A percentile compares a stretch with the other conserved stretches of the same genome.
phyloP scores from a whole-genome alignment of 129 eudicot genomes.

The Escallonia rubra region DNA sequence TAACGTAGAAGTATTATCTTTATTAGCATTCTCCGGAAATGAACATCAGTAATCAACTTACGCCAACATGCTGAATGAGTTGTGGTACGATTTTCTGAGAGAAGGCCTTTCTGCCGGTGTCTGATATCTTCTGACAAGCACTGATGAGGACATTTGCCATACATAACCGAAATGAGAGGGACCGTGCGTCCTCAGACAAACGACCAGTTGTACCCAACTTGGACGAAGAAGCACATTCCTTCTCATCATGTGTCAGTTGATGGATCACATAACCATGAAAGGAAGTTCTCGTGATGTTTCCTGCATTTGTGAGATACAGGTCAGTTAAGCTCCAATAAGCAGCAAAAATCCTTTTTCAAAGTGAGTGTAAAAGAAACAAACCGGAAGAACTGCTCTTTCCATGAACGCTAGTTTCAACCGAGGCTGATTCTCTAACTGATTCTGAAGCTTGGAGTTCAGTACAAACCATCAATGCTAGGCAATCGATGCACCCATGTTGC shows the following conservation, averaged over 20 bases:
- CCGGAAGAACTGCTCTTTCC: constrained; percentile 20
- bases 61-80: constrained; percentile 36
- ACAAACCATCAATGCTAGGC: constrained; percentile 74
- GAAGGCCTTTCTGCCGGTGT: constrained; percentile 53
- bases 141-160: constrained; percentile 96
- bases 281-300: constrained; percentile 23
- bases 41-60: constrained; percentile 12
- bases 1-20: no score
- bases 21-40: not conserved
- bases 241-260: constrained; percentile 33
- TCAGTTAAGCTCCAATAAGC: not conserved
- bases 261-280: constrained; percentile 58
- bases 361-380: constrained; percentile 8
- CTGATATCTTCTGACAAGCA: constrained; percentile 78
- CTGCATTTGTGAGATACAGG: constrained; percentile 30
- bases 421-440: constrained; percentile 11
- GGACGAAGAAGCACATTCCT: constrained; percentile 15
- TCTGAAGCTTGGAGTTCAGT: constrained; percentile 60
- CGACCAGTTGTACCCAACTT: constrained; percentile 14
- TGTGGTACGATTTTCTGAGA: constrained; percentile 41
- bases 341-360: not conserved
- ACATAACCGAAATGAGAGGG: constrained; percentile 65
- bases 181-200: constrained; percentile 11
- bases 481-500: constrained; percentile 96
- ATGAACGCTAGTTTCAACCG: not conserved